Evolutionary conservation across 2,329 filamentous ascomycete genomes (phyloP), one percentile per base, ranked within the genome.

Genomic region (Arthrinium phaeospermum): DNA sequence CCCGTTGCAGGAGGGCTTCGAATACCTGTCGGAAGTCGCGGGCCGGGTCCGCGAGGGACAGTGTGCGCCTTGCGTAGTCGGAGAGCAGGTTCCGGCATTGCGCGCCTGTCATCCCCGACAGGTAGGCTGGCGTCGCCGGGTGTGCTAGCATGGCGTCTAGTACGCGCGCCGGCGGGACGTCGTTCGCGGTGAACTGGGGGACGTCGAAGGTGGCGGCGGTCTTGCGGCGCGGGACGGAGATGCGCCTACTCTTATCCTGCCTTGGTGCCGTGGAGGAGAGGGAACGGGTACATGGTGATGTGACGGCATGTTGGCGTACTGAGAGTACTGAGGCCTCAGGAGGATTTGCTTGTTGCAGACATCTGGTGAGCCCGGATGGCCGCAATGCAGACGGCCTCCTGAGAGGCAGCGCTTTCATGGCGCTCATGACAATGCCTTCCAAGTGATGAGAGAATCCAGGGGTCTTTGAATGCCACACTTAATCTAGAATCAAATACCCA

Each of bases 141-240:
- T 70, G 68, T 22, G 16, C 19, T 34, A 70, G 46, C 68, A 70
- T 70, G 68, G 34, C 12, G 13, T 57, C 22, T 1, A 70, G 47
- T 3, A 51, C 30, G 6, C 12, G 0, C 12, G 19, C 19, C 1
- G 30, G 22, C n/a, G 68, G 68, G 8, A 70, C 7, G 14, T 57
- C 46, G 2, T 24, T 1, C 22, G 10, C 7, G 12, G 46, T 30
- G 49, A 51, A 70, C 1, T 27, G 47, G 3, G 68, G 47, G 30
- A 14, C n/a, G 30, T 70, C 67, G 13, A 68, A 47, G 3, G n/a
- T 27, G 41, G 44, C 45, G 12, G 44, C 64, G 13, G 41, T 24
- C 34, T 41, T 64, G 57, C 34, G 57, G 34, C 57, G 57, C 3
- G 57, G 30, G 57, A 64, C 22, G 57, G 57, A 19, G 34, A 64